phyloP scores from a whole-genome alignment of 257 asterid species.

The Solanum boliviense region DNA sequence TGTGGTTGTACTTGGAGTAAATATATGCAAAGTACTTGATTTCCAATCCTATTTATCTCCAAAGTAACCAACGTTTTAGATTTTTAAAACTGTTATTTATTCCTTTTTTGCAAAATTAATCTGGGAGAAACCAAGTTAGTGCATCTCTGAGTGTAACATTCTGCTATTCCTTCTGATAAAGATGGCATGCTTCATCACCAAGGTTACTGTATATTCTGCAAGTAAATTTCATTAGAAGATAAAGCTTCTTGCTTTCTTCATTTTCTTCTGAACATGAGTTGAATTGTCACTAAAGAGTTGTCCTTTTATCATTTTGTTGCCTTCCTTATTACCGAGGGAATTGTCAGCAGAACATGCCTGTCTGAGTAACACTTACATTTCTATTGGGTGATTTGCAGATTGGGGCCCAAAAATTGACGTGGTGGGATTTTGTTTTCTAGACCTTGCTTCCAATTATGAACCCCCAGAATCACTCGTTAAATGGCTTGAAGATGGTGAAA shows the following conservation, averaged over 20 bases:
- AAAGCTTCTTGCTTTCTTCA: not conserved
- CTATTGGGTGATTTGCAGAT: conserved; percentile 32
- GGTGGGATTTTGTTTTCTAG: conserved; percentile 90
- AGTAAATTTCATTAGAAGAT: not conserved
- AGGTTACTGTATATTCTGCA: not conserved
- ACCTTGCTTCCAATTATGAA: conserved; percentile 74
- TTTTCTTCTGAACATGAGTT: not conserved
- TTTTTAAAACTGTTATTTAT: not conserved
- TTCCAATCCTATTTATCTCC: not conserved
- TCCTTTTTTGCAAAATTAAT: not conserved
- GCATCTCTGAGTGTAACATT: not conserved
- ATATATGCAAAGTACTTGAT: not conserved
- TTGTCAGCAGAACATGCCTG: not conserved
- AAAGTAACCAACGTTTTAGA: not conserved
- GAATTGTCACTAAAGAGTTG: not conserved
- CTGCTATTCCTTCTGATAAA: not conserved
- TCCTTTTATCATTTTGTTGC: not conserved
- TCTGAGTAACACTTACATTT: not conserved
- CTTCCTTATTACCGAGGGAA: not conserved
- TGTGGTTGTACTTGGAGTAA: not conserved
- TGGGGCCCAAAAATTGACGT: conserved; percentile 93
- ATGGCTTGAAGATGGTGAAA: conserved; percentile 65
- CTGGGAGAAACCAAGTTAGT: not conserved
- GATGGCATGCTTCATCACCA: not conserved
- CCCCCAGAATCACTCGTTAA: conserved; percentile 67